Conservation (phyloP, 2,329 filamentous ascomycete genomes). For the Neofusicoccum parvum region DNA sequence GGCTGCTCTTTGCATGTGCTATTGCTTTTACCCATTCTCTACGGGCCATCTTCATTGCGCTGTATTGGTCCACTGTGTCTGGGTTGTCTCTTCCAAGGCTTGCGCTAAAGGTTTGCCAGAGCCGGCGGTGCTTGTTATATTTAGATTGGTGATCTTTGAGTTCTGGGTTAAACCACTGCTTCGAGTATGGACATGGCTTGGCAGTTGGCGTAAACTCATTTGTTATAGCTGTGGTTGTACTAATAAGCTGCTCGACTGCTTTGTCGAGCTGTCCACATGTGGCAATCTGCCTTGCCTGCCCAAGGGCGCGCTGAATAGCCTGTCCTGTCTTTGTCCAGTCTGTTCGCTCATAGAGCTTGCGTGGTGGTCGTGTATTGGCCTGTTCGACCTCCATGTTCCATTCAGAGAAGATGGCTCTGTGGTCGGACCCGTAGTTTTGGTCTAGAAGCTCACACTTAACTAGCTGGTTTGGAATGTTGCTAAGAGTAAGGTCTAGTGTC, state of each 20-base stretch:
- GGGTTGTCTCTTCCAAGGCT: neutral
- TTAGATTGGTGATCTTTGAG: neutral
- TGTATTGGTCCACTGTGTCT: neutral
- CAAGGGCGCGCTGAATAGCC: neutral
- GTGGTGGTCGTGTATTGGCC: neutral
- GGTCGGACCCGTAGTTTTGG: slow-evolving; percentile 12
- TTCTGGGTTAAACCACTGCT: neutral
- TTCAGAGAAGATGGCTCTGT: neutral
- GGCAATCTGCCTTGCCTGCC: neutral
- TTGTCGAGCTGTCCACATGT: neutral
- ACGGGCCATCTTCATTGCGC: neutral
- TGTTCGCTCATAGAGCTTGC: slow-evolving; percentile 2
- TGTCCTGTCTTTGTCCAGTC: neutral
- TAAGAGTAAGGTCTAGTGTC: too few species aligned
- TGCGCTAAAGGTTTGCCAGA: neutral
- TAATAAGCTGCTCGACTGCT: neutral
- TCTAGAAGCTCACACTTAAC: neutral
- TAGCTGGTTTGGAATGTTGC: neutral
- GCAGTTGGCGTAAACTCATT: neutral
- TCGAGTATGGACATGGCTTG: slow-evolving; percentile 2
- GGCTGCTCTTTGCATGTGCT: neutral
- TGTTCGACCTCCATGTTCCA: too few species aligned
- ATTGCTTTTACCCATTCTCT: neutral
- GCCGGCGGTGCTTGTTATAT: neutral
- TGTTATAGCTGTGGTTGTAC: neutral